Evolutionary conservation across 1,139 yeast species (phyloP), one percentile per base, ranked within the genome.

Genomic region (Kluyveromyces sp.): DNA sequence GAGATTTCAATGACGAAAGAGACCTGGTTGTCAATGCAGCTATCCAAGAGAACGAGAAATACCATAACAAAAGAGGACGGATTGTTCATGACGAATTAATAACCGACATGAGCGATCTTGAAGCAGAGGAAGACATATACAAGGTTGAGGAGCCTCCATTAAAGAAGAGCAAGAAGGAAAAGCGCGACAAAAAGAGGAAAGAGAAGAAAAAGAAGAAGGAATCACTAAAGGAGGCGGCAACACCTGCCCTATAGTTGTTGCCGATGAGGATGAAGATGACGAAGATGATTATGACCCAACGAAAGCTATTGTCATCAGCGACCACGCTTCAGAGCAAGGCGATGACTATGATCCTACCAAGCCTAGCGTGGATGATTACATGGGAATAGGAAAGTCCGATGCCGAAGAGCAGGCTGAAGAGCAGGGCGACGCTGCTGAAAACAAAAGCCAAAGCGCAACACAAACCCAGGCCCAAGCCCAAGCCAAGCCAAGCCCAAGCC

Each of bases 1-100:
- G 96, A 65, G 90, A 85, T 60, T 87, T 87, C 63, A 77, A 77
- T 45, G 96, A 87, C 63, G 95, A 86, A 45, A 73, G 95, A 61
- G 70, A 68, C 39, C 68, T 75, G 50, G 87, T 84, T 2, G 66
- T 68, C 7, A 86, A 85, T 60, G 77, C 77, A 49, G 90, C 92
- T 3, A 66, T 71, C 50, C 55, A 56, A 7, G 68, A 62, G 38
- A 63, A 65, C 43, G 68, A 61, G 45, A 52, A 50, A 21, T 60
- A 58, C 42, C 60, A 57, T 37, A 54, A 53, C 42, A 61, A 55
- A 44, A 58, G 64, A 25, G 55, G 57, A n/a, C 53, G 59, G 39
- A 54, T 54, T 33, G 50, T 50, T 28, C 58, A 54, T 40, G 58
- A 52, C 15, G 61, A 53, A 25, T 56, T 55, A 43, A 50, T 51